phyloP scores from a whole-genome alignment of 306 rosid genomes.

The Hippophae gyantsensis region DNA sequence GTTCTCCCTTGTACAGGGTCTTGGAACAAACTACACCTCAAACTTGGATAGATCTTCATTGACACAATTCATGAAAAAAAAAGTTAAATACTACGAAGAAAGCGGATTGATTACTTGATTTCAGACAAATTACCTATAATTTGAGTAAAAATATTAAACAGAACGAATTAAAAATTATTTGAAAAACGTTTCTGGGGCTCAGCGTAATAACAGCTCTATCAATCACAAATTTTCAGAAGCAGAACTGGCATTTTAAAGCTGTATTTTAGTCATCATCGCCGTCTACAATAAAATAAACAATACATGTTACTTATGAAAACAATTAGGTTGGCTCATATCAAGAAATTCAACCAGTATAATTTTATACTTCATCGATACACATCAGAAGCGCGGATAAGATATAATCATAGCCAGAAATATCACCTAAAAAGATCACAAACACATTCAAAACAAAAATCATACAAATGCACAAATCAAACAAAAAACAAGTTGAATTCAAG shows the following conservation, averaged over 20 bases:
- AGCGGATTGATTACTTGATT: no score
- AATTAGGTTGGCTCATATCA: conserved; percentile 49
- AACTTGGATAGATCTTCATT: conserved; percentile 11
- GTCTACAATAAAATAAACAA: neutral
- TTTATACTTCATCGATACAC: conserved; percentile 39
- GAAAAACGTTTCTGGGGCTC: conserved; percentile 27
- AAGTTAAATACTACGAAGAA: neutral
- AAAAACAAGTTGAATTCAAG: neutral
- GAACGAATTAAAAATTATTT: no score
- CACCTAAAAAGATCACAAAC: neutral
- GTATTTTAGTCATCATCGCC: conserved; percentile 54
- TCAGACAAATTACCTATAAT: no score
- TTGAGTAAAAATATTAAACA: no score
- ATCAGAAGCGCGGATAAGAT: conserved; percentile 62
- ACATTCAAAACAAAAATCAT: no score
- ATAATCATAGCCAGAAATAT: conserved; percentile 31
- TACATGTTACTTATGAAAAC: neutral
- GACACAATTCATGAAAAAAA: neutral
- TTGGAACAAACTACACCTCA: conserved; percentile 1
- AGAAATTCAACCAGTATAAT: conserved; percentile 64
- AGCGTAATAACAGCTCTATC: conserved; percentile 68
- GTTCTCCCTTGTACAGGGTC: conserved; percentile 19
- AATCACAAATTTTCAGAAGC: conserved; percentile 77
- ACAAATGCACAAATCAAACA: neutral
- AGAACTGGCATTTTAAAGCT: conserved; percentile 96